A percentile compares a stretch with the other conserved stretches of the same genome.
These are phyloP conservation scores for Arabidopsis lyrata DNA, from an alignment of 441 rosid genomes.

Conservation along the genomic window DNA sequence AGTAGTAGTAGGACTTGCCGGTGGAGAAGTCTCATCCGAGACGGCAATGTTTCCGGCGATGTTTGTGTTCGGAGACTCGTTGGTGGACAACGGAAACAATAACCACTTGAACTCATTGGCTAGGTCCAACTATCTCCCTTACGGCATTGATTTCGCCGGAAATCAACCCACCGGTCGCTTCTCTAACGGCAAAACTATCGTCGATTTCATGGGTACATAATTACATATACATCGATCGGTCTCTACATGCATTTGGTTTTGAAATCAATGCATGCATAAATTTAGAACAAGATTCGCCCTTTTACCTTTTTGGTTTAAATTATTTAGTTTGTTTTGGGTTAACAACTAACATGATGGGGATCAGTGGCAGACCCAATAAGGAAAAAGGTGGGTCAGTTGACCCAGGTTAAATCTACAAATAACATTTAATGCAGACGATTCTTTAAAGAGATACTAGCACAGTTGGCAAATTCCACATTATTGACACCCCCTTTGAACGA, in stretches of 20 bases:
- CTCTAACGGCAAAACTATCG: conserved; percentile 63
- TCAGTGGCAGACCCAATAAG: neutral
- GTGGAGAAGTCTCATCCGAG: conserved; percentile 21
- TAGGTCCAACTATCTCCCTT: conserved; percentile 61
- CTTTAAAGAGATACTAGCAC: too few relatives aligned
- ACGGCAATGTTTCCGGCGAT: conserved; percentile 52
- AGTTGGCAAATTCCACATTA: too few relatives aligned
- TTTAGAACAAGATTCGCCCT: neutral
- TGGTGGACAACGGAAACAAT: conserved; percentile 71
- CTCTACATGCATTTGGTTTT: conserved; percentile 4
- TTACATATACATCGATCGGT: neutral
- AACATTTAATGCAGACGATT: too few relatives aligned
- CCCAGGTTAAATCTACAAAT: too few relatives aligned
- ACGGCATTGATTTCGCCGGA: conserved; percentile 60
- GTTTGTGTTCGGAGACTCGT: conserved; percentile 74
- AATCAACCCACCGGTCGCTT: conserved; percentile 61
- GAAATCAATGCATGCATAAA: neutral
- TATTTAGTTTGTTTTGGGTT: neutral
- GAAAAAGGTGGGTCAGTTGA: too few relatives aligned
- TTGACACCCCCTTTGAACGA: too few relatives aligned
- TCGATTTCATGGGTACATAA: conserved; percentile 66
- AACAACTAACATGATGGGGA: neutral
- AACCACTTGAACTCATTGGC: conserved; percentile 61
- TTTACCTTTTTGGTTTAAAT: neutral
- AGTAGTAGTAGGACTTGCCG: neutral